Evolutionary conservation across 2,329 filamentous ascomycete species (phyloP), one percentile per base, ranked within the genome.

Genomic region (Fusarium albosuccineum): DNA sequence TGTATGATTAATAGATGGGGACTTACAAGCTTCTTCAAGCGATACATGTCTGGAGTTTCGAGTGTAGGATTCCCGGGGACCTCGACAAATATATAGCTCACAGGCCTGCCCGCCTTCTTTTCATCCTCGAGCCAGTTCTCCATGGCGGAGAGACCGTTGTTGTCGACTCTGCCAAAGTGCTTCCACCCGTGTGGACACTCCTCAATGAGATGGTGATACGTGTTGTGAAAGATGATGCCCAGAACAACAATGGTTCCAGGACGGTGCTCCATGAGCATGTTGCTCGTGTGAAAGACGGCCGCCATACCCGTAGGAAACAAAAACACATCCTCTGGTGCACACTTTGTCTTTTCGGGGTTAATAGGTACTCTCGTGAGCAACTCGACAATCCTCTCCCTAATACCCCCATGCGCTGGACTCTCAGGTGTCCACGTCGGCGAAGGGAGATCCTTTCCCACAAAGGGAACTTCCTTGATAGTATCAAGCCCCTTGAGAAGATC

Each of bases 281-380:
- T 76, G 36, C 82, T 82, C 2, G 79, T 62, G 26, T 80, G 74
- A 56, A 81, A 84, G 10, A 89, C 81, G 27, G 82, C 79, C 1
- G 81, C 81, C 85, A 88, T 88, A 27, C 86, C 86, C 0, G 83
- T 83, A 6, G 82, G 80, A 68, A 84, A 87, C 17, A 89, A 75
- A 50, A 80, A 86, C 1, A 89, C 80, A 62, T 88, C 85, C 4
- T 45, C 48, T 1, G 73, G 36, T 4, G 57, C 54, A 49, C 74
- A 68, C 29, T 64, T 70, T n/a, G 74, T 67, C 11, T 73, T 68
- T 10, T 66, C 45, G n/a, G 69, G 59, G 6, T 78, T 70, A 26
- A 76, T 71, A 2, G 81, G 74, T 1, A 80, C 82, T 6, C 82
- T 78, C 55, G 79, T 78, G 13, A 85, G 67, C 11, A 85, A 73